These are phyloP conservation scores for Dictyostelium firmibasis DNA, from an alignment of 78 protist genomes.

Conservation along the genomic window DNA sequence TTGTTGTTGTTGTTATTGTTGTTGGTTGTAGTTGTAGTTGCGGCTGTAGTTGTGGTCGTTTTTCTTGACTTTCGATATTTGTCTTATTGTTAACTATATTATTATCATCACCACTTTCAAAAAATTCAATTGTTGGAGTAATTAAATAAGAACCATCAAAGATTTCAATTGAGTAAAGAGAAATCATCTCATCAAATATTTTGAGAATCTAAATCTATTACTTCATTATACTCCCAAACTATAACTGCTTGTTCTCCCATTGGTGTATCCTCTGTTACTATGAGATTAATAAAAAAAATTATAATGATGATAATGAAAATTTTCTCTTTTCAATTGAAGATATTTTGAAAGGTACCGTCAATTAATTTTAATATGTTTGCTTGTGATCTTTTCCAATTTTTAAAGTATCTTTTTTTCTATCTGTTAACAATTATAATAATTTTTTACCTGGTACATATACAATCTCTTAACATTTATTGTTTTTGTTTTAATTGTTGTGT, in stretches of 20 bases:
- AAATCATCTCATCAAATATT: slow-evolving; percentile 42
- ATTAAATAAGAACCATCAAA: slow-evolving; percentile 46
- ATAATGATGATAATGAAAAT: neutral
- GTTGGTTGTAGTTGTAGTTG: no score
- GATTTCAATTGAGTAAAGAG: slow-evolving; percentile 53
- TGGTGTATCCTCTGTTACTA: neutral
- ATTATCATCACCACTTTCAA: neutral
- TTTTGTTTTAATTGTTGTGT: neutral
- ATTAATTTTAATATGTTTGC: neutral
- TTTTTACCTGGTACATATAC: slow-evolving; percentile 51
- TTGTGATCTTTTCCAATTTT: slow-evolving; percentile 50
- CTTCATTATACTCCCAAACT: slow-evolving; percentile 35
- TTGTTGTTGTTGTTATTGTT: no score
- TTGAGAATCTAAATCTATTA: neutral
- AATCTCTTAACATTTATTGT: neutral
- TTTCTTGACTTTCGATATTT: neutral
- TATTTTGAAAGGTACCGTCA: neutral
- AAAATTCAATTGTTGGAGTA: neutral
- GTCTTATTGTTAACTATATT: no score
- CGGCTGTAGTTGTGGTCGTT: no score
- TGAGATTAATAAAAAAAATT: neutral
- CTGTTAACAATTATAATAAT: slow-evolving; percentile 39
- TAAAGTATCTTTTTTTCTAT: slow-evolving; percentile 33
- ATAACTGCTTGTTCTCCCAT: neutral
- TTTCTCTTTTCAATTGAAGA: neutral